phyloP scores from a whole-genome alignment of 805 yeast genomes.

The Yarrowia sp. region DNA sequence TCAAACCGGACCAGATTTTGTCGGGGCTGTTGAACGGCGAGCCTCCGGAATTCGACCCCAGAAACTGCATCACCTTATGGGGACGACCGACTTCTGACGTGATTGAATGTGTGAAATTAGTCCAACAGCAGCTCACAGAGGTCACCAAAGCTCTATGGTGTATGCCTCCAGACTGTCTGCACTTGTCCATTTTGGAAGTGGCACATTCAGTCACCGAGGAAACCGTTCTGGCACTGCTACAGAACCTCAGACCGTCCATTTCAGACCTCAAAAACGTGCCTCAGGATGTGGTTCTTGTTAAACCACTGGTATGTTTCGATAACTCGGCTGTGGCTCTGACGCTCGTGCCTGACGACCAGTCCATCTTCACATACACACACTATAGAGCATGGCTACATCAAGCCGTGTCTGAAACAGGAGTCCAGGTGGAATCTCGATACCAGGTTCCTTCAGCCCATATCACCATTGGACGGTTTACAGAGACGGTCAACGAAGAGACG shows the following conservation, averaged over 20 bases:
- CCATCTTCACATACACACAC: constrained; percentile 17
- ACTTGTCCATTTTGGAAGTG: constrained; percentile 26
- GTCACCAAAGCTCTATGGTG: constrained; percentile 14
- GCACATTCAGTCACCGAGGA: constrained; percentile 26
- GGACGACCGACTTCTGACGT: constrained; percentile 1
- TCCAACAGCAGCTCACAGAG: not conserved
- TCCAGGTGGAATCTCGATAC: constrained; percentile 17
- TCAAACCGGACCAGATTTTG: constrained; percentile 8
- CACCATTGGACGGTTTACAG: constrained; percentile 24
- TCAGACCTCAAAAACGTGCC: not conserved
- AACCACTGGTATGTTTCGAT: constrained; percentile 26
- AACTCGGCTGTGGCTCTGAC: constrained; percentile 27
- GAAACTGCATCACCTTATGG: constrained; percentile 25
- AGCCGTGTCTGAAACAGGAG: not conserved
- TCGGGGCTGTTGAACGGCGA: constrained; percentile 6
- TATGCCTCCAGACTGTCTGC: constrained; percentile 26
- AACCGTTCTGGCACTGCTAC: not conserved
- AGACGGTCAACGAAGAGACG: not conserved
- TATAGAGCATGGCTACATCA: constrained; percentile 14
- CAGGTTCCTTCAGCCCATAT: constrained; percentile 11
- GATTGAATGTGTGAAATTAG: not conserved
- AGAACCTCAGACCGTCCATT: constrained; percentile 1
- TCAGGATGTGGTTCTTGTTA: constrained; percentile 6
- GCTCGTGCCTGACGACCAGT: not conserved
- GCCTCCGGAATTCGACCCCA: constrained; percentile 20